Conservation (phyloP, 164 flowering plant species). For the Nymphaea colorata region DNA sequence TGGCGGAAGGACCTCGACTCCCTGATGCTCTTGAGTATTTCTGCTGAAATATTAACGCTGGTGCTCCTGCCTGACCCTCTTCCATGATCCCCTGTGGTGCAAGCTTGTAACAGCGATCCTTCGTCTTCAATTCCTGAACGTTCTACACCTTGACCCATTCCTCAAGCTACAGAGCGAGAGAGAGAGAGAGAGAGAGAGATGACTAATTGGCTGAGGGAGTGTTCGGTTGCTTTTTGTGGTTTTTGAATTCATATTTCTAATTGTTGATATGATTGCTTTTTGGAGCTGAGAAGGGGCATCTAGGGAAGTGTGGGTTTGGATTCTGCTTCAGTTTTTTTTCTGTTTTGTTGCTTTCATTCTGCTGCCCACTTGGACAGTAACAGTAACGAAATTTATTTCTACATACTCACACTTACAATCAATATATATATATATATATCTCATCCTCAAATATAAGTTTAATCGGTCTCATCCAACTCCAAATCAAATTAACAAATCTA, state of each 20-base stretch:
- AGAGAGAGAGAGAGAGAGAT: neutral
- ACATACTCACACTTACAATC: too few relatives aligned
- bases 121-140: neutral
- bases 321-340: neutral
- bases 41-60: slow-evolving; percentile 25
- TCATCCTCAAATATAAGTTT: too few relatives aligned
- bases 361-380: neutral
- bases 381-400: too few relatives aligned
- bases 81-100: neutral
- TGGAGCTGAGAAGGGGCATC: too few relatives aligned
- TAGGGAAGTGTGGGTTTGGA: neutral
- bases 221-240: neutral
- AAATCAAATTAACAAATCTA: too few relatives aligned
- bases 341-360: neutral
- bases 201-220: neutral
- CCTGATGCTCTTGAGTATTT: slow-evolving; percentile 47
- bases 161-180: neutral
- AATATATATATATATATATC: too few relatives aligned
- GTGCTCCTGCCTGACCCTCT: neutral
- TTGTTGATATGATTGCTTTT: neutral
- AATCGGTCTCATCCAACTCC: too few relatives aligned
- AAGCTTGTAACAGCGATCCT: neutral
- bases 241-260: too few relatives aligned
- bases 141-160: neutral
- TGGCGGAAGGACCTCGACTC: slow-evolving; percentile 56